Conservation (phyloP, 768 basidiomycete species). For the Pleurotus giganteus region DNA sequence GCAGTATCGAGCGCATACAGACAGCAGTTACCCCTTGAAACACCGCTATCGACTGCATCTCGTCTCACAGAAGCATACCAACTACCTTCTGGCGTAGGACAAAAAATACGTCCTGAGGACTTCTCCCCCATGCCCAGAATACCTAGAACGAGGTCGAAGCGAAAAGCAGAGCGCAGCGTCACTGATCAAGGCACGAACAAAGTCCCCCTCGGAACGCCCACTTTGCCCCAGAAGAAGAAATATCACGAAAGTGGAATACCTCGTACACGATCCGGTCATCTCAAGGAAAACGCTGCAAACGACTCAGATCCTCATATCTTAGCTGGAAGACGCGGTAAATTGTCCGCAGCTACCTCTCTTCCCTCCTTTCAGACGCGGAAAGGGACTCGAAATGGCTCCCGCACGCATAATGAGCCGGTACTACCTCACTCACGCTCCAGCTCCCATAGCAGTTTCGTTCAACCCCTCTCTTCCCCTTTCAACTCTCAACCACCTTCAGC, state of each 20-base stretch:
- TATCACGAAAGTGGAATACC: neutral
- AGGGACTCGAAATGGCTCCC: neutral
- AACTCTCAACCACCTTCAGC: constrained; percentile 3
- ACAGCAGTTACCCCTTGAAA: neutral
- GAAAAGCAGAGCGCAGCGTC: neutral
- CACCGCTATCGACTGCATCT: constrained; percentile 1
- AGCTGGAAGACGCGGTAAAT: neutral
- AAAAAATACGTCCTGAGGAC: neutral
- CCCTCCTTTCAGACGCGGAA: neutral
- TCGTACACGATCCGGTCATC: constrained; percentile 1
- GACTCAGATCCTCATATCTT: neutral
- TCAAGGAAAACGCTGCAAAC: neutral
- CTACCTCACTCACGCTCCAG: neutral
- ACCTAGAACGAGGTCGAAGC: neutral
- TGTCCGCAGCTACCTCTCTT: no score
- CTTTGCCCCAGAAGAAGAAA: neutral
- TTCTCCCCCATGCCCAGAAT: neutral
- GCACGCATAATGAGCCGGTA: neutral
- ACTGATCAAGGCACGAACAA: neutral
- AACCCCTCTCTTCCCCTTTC: constrained; percentile 5
- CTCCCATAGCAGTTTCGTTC: neutral
- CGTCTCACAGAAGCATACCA: constrained; percentile 3
- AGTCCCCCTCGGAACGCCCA: neutral
- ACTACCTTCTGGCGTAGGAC: neutral
- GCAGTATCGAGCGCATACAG: neutral